Percentiles rank a stretch among this genome's conserved stretches.
Evolutionary conservation across 2,329 filamentous ascomycete genomes (phyloP).

Genomic region (Xylaria sp.): DNA sequence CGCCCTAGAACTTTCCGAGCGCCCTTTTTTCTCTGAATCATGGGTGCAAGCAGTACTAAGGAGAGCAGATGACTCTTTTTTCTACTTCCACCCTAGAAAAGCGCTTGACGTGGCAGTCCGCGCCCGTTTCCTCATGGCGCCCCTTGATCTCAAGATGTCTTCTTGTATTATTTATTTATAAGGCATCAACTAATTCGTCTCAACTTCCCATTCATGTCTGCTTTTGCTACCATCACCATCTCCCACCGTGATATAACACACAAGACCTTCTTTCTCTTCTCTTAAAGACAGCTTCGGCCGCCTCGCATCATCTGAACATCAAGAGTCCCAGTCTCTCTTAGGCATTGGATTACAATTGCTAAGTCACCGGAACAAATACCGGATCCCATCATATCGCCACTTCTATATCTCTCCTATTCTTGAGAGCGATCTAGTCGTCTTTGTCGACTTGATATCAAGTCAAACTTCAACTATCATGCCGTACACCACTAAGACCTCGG

Average conservation of each 20-base stretch:
- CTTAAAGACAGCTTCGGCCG: slow-evolving; percentile 5
- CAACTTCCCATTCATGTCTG: neutral
- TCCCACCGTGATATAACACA: slow-evolving; percentile 1
- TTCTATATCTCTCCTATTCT: slow-evolving; percentile 1
- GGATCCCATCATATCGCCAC: neutral
- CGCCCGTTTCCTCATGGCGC: neutral
- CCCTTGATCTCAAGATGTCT: neutral
- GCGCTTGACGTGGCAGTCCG: slow-evolving; percentile 33
- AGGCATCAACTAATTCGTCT: slow-evolving; percentile 5
- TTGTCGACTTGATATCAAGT: neutral
- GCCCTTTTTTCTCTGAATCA: slow-evolving; percentile 2
- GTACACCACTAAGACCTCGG: neutral
- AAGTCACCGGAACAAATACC: neutral
- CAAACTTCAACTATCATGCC: slow-evolving; percentile 22
- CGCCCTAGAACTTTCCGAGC: slow-evolving; percentile 20
- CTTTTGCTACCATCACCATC: neutral
- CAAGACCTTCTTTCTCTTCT: neutral
- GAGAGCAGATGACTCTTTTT: slow-evolving; percentile 32
- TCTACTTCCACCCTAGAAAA: slow-evolving; percentile 25
- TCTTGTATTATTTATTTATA: slow-evolving; percentile 15
- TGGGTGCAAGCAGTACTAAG: slow-evolving; percentile 10
- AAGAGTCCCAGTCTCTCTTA: neutral
- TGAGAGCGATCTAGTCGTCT: neutral
- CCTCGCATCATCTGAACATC: neutral
- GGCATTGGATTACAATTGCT: neutral